phyloP scores from a whole-genome alignment of 2,329 filamentous ascomycete species.

The Dothistroma pini region DNA sequence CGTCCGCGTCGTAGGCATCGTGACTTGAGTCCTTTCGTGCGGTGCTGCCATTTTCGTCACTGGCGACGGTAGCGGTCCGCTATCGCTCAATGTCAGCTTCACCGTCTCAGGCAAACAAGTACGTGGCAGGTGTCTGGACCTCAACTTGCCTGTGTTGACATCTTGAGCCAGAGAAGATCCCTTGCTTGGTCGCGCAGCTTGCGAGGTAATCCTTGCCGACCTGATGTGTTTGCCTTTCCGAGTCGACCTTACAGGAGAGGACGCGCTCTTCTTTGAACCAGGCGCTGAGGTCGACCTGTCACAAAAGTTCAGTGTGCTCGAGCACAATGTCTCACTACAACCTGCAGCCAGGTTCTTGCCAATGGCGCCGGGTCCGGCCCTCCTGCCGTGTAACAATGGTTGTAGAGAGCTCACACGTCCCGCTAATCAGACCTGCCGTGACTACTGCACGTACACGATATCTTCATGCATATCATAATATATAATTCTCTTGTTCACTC shows the following conservation, averaged over 20 bases:
- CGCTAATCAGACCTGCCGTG: neutral
- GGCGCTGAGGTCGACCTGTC: constrained; percentile 2
- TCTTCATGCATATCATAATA: constrained; percentile 2
- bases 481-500: constrained; percentile 23
- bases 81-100: neutral
- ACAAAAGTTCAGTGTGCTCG: constrained; percentile 1
- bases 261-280: neutral
- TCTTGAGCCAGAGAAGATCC: neutral
- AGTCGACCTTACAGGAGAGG: neutral
- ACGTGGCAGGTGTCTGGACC: neutral
- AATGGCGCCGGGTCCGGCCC: constrained; percentile 2
- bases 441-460: neutral
- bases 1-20: neutral
- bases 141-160: neutral
- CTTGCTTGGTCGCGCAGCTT: neutral
- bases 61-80: neutral
- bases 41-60: neutral
- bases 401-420: constrained; percentile 1
- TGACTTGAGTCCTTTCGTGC: neutral
- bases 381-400: constrained; percentile 1
- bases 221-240: neutral
- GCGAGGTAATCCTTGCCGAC: neutral
- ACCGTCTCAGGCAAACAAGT: neutral
- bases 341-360: neutral
- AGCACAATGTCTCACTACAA: constrained; percentile 1